Base-by-base conservation (phyloP, 805 yeast genomes). In the Priceomyces haplophilus region DNA sequence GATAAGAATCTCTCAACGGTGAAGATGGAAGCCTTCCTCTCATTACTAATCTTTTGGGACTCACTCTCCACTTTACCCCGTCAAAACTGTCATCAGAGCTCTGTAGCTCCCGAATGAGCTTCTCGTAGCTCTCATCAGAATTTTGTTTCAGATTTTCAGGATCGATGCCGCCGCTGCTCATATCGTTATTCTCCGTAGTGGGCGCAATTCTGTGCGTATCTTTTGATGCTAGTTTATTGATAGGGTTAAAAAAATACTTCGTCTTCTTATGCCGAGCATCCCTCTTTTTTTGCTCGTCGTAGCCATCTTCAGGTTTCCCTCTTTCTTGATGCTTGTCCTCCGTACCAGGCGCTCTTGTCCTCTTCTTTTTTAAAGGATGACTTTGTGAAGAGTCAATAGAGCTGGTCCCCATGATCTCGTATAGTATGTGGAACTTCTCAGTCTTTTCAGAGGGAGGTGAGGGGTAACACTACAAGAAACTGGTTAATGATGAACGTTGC, bases 41-140 rank as follows among this genome's bases (percentile, higher is more conserved):
- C 12, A 33, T 31, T 16, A 40, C 30, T 34, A 40, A 35, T 38
- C 36, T 38, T 44, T 47, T 39, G 21, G 78, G 76, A 4, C 75
- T 67, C 11, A 55, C 55, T 12, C 63, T 71, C 78, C 78, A 73
- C 37, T 67, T 55, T 24, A 70, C 58, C 1, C 75, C 74, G 34
- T 70, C 75, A 45, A 65, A 69, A 43, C 72, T 67, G 39, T 70
- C 75, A 42, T 70, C 75, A 0, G 74, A 67, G 43, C 69, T 62
- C 41, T 65, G 72, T 19, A 51, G 56, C 15, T 60, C 63, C 19
- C 25, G 44, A n/a, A 47, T 30, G 3, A 47, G 35, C 30, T 41
- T 40, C 18, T 48, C 49, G 29, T 50, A 47, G 30, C 49, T 47
- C 16, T 43, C 41, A n/a, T 37, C 38, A n/a, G 30, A 16, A 20